These are phyloP conservation scores for Ceratocystis huliohia DNA, from an alignment of 2,329 filamentous ascomycete species.

Conservation along the genomic window DNA sequence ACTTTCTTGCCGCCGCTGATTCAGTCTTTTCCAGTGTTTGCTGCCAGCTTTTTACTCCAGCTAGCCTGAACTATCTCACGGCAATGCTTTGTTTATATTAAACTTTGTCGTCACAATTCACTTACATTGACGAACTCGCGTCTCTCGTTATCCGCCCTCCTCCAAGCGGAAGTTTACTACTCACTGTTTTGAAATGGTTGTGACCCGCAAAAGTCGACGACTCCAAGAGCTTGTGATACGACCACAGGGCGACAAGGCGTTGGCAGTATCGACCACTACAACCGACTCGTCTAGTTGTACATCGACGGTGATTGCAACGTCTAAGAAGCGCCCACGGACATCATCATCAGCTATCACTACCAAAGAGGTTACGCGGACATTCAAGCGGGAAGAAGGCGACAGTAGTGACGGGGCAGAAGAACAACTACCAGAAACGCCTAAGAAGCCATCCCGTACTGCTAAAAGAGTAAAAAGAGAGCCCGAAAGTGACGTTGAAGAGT, in stretches of 20 bases:
- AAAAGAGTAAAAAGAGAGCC: constrained; percentile 8
- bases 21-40: neutral
- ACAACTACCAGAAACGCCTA: neutral
- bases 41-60: neutral
- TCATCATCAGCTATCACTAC: neutral
- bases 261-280: neutral
- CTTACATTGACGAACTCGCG: no score
- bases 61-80: no score
- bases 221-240: neutral
- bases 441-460: neutral
- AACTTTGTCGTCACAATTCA: no score
- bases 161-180: no score
- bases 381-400: neutral
- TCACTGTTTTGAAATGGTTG: constrained; percentile 7
- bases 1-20: neutral
- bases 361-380: neutral
- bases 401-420: neutral
- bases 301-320: neutral
- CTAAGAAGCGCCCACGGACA: neutral
- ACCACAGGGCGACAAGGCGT: neutral
- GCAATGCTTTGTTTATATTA: neutral
- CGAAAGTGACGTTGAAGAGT: constrained; percentile 9
- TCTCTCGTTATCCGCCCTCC: no score
- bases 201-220: constrained; percentile 3
- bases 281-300: neutral